Base-by-base conservation (phyloP, 352 stramenopile genomes). In the Phytophthora constricta region DNA sequence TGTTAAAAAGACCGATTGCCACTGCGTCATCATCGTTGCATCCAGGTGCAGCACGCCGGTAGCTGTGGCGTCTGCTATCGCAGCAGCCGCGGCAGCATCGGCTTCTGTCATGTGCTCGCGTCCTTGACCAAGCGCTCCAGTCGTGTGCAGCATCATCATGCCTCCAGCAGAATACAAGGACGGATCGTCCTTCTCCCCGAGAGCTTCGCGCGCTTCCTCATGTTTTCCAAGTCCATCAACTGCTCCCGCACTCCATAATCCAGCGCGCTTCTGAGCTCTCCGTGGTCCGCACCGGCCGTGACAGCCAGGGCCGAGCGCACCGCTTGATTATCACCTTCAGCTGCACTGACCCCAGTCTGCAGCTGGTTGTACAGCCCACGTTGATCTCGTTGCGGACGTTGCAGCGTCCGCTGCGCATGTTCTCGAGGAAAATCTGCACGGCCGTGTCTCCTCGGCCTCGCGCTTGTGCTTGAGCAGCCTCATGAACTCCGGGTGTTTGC, bases 401-500 rank as follows among this genome's bases (percentile, higher is more conserved):
- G 64, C 85, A 91, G 0, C 77, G 75, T 0, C 85, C 85, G 22
- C 91, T 80, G 17, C 85, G 85, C 76, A 93, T 84, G 51, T 81
- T 83, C 58, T 91, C 74, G n/a, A 93, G 62, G 27, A 92, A 92
- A 20, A 93, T 83, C 62, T 93, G 85, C 58, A 91, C 83, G 1
- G 81, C 76, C 25, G 91, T 49, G 16, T n/a, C n/a, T n/a, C 83
- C 68, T 93, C 82, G 0, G 81, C 58, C 37, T 91, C 85, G n/a
- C 80, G 82, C 65, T 93, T 93, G 58, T 91, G 72, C 59, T 89
- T 89, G 42, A 93, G 75, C 50, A 93, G 58, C 45, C 87, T 65
- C 85, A 93, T 93, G 57, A 91, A 91, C 63, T 93, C 82, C 4
- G 85, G 85, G 57, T 93, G 85, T 49, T 93, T 93, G 60, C 83